Base-by-base conservation (phyloP, 306 rosid species). In the Dryas octopetala region DNA sequence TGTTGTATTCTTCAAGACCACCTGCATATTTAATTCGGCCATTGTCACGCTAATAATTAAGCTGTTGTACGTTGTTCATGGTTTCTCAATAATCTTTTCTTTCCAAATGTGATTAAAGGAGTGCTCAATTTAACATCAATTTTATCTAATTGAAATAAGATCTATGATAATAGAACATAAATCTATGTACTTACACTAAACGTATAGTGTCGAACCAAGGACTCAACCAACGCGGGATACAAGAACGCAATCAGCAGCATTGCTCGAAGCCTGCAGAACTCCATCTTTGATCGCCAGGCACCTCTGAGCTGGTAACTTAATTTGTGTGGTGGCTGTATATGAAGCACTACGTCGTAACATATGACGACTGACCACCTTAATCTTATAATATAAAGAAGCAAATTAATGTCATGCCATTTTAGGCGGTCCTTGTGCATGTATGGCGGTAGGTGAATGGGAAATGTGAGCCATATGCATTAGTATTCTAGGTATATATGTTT, bases 141-240 rank as follows among this genome's bases (percentile, higher is more conserved):
- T 23, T 0, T 23, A 23, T 23, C 23, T 23, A 23, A 23, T 23
- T 23, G n/a, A 23, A 32, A 45, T 1, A 16, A 66, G 19, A 45
- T 44, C 13, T 5, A 64, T 16, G 23, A 23, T 23, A 23, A 44
- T 4, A 15, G 17, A 46, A 48, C 38, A 32, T 32, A 32, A 32
- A 32, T 32, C 38, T 32, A 32, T 57, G 43, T 63, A 82, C 92
- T 90, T 87, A 85, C 92, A 67, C 65, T 64, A 65, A 92, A 88
- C 57, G 86, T 77, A 75, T 88, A 88, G 63, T 86, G 91, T 53
- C 90, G 94, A 73, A 87, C 88, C 85, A 80, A 77, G 71, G 88
- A 79, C 0, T 84, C 73, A 67, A 79, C 88, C 55, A 53, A 15
- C 13, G 77, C 74, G 2, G 88, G 87, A 74, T 63, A 82, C 50